Percentiles rank a stretch among this genome's conserved stretches.
phyloP scores from a whole-genome alignment of 768 basidiomycete species.

The Psilocybe azurescens region DNA sequence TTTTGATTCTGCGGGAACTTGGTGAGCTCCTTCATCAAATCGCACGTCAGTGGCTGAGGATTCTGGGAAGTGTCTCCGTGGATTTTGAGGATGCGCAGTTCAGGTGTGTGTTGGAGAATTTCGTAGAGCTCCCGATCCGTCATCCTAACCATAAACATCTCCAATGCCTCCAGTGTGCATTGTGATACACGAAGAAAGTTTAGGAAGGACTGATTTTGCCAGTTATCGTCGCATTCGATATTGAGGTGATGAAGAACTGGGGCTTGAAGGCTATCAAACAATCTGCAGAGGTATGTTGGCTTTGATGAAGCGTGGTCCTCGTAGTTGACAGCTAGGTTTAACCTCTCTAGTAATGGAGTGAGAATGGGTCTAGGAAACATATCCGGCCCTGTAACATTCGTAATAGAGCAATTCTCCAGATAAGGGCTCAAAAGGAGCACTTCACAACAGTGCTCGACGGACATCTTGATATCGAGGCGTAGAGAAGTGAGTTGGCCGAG shows the following conservation, averaged over 20 bases:
- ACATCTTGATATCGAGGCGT: conserved; percentile 9
- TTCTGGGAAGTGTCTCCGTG: conserved; percentile 11
- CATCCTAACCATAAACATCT: conserved; percentile 13
- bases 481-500: not conserved
- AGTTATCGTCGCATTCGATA: conserved; percentile 10
- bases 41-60: conserved; percentile 6
- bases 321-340: conserved; percentile 13
- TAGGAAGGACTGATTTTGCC: conserved; percentile 9
- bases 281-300: conserved; percentile 8
- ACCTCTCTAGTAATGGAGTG: not conserved
- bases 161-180: conserved; percentile 8
- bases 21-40: conserved; percentile 5
- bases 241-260: conserved; percentile 9
- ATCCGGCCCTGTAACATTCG: too few relatives aligned
- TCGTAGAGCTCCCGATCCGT: conserved; percentile 6
- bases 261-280: conserved; percentile 13
- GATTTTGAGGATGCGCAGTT: conserved; percentile 10
- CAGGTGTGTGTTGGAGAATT: not conserved
- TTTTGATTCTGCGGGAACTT: not conserved
- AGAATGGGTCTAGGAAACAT: too few relatives aligned
- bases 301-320: conserved; percentile 9
- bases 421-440: not conserved
- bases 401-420: too few relatives aligned
- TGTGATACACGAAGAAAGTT: conserved; percentile 6
- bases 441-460: conserved; percentile 5